These are phyloP conservation scores for Alternaria sp. DNA, from an alignment of 2,329 filamentous ascomycete genomes.

Conservation along the genomic window DNA sequence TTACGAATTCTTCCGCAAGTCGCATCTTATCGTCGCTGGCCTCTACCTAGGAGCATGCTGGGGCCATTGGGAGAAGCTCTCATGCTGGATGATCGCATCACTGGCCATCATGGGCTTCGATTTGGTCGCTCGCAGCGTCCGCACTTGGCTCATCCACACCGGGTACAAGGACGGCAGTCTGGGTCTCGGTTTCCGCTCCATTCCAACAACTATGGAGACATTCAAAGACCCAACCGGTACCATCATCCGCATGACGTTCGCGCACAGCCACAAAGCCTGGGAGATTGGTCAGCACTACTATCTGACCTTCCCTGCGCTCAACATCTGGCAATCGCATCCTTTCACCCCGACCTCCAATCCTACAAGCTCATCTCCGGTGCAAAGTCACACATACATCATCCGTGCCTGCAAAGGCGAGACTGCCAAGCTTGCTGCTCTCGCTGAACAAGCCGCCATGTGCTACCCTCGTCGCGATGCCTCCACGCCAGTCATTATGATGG, in stretches of 20 bases:
- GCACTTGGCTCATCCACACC: slow-evolving; percentile 5
- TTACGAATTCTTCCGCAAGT: slow-evolving; percentile 11
- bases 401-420: slow-evolving; percentile 10
- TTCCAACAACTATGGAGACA: slow-evolving; percentile 2
- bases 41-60: slow-evolving; percentile 9
- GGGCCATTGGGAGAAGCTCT: slow-evolving; percentile 8
- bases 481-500: slow-evolving; percentile 9
- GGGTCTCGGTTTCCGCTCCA: slow-evolving; percentile 6
- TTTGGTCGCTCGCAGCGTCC: slow-evolving; percentile 1
- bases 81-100: slow-evolving; percentile 10
- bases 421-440: slow-evolving; percentile 6
- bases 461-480: slow-evolving; percentile 5
- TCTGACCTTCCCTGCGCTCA: slow-evolving; percentile 8
- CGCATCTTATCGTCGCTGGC: slow-evolving; percentile 7
- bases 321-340: slow-evolving; percentile 11
- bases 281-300: slow-evolving; percentile 8
- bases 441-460: slow-evolving; percentile 3
- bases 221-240: slow-evolving; percentile 6
- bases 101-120: slow-evolving; percentile 6
- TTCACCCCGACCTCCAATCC: slow-evolving; percentile 5
- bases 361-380: background rate
- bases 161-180: background rate
- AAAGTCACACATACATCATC: slow-evolving; percentile 7
- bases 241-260: slow-evolving; percentile 4
- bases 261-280: slow-evolving; percentile 3